Conservation (phyloP, 352 stramenopile genomes). For the Globisporangium ultimum region DNA sequence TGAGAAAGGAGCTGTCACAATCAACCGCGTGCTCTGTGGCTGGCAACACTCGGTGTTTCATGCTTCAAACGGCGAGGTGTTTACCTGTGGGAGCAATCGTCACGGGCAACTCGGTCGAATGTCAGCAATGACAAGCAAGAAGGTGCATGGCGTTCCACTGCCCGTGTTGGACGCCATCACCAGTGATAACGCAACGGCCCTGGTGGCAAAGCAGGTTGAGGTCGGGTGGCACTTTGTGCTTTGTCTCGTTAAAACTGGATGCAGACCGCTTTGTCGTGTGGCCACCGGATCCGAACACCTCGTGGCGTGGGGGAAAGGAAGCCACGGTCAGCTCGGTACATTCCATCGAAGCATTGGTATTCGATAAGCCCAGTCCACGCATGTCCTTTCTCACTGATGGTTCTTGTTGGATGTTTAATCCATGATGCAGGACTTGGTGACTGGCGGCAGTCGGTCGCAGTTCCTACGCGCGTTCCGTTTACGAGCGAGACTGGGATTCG, state of each 20-base stretch:
- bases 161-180: constrained; percentile 9
- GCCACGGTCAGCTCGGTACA: constrained; percentile 65
- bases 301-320: constrained; percentile 72
- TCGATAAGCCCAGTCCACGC: background rate
- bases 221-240: constrained; percentile 82
- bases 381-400: background rate
- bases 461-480: constrained; percentile 22
- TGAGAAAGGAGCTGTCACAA: background rate
- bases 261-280: no score
- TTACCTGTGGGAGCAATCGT: constrained; percentile 69
- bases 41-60: constrained; percentile 81
- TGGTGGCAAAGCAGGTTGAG: constrained; percentile 32
- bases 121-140: constrained; percentile 2
- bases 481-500: constrained; percentile 10
- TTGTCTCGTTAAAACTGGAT: constrained; percentile 22
- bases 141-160: constrained; percentile 22
- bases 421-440: constrained; percentile 6
- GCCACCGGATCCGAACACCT: constrained; percentile 19
- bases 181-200: background rate
- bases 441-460: constrained; percentile 12
- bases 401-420: background rate
- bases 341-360: background rate
- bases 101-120: constrained; percentile 65
- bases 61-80: constrained; percentile 28
- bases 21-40: constrained; percentile 47